Percentiles rank a stretch among this genome's conserved stretches.
Evolutionary conservation across 2,329 filamentous ascomycete species (phyloP).

Genomic region (Ascocoryne sarcoides): DNA sequence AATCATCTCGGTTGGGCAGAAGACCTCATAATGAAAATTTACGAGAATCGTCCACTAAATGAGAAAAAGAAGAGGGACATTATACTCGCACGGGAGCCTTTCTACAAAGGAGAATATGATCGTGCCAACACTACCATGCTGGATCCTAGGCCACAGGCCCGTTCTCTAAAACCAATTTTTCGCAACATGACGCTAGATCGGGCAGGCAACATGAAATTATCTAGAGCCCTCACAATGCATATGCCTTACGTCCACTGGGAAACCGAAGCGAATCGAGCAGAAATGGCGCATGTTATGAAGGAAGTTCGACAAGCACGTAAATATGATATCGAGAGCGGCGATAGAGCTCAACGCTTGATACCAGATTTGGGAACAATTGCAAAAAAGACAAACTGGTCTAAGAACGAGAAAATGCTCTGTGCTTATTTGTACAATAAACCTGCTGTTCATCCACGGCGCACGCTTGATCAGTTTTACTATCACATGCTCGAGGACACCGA

Average conservation of each 20-base stretch:
- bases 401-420: slow-evolving; percentile 7
- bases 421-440: slow-evolving; percentile 9
- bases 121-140: slow-evolving; percentile 1
- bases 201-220: slow-evolving; percentile 2
- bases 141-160: slow-evolving; percentile 8
- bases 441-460: slow-evolving; percentile 35
- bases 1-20: slow-evolving; percentile 9
- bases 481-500: slow-evolving; percentile 23
- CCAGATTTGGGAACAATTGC: slow-evolving; percentile 7
- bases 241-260: slow-evolving; percentile 9
- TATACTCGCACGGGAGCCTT: slow-evolving; percentile 6
- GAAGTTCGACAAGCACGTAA: slow-evolving; percentile 1
- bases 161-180: slow-evolving; percentile 6
- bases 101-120: not conserved
- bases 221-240: slow-evolving; percentile 3
- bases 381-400: slow-evolving; percentile 2
- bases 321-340: slow-evolving; percentile 3
- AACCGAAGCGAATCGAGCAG: slow-evolving; percentile 6
- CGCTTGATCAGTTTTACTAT: slow-evolving; percentile 20
- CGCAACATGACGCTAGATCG: slow-evolving; percentile 8
- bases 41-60: slow-evolving; percentile 4
- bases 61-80: slow-evolving; percentile 8
- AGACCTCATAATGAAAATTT: slow-evolving; percentile 8
- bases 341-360: not conserved
- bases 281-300: slow-evolving; percentile 7